These are phyloP conservation scores for Fomitopsis pinicola DNA, from an alignment of 1,284 basidiomycete species.

Conservation along the genomic window DNA sequence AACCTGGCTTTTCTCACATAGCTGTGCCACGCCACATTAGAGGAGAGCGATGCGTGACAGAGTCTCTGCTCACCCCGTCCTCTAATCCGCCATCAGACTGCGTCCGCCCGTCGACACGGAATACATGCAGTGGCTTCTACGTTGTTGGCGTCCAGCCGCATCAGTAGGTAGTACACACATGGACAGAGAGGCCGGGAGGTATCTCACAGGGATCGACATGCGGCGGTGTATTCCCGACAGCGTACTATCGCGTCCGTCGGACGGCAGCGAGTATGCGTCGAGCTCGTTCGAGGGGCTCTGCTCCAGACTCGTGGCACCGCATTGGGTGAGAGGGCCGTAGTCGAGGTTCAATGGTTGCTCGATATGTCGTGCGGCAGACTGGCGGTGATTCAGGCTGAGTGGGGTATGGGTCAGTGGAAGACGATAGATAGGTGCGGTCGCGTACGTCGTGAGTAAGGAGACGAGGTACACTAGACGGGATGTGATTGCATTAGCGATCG, in stretches of 20 bases:
- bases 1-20: neutral
- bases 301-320: neutral
- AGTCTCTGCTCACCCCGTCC: neutral
- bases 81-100: neutral
- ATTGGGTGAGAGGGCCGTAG: constrained; percentile 7
- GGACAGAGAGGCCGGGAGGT: neutral
- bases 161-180: neutral
- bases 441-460: constrained; percentile 12
- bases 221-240: neutral
- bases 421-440: neutral
- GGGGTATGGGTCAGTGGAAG: neutral
- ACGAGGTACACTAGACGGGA: constrained; percentile 8
- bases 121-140: neutral
- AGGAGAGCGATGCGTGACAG: neutral
- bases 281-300: neutral
- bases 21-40: neutral
- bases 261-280: neutral
- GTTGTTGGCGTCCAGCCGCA: no score
- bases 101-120: neutral
- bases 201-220: neutral
- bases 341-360: constrained; percentile 10
- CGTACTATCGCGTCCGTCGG: no score
- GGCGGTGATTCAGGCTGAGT: constrained; percentile 7
- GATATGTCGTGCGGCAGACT: constrained; percentile 2
- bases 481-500: neutral